Percentiles rank a stretch among this genome's conserved stretches.
Evolutionary conservation across 2,329 filamentous ascomycete genomes (phyloP).

Genomic region (Colletotrichum sp.): DNA sequence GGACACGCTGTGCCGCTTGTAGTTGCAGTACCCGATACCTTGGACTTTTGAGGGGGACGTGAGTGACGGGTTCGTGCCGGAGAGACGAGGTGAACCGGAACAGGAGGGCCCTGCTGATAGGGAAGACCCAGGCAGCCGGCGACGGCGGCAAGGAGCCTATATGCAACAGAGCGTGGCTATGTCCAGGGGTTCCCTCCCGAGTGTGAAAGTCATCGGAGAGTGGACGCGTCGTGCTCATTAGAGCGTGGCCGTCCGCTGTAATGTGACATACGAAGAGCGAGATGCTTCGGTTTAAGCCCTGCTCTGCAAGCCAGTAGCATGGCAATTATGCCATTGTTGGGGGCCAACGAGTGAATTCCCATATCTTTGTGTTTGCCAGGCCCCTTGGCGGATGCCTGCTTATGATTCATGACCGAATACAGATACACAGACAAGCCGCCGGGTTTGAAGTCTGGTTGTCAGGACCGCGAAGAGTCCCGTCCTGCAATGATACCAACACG

Average conservation of each 20-base stretch:
- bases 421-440: neutral
- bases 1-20: neutral
- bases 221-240: neutral
- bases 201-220: neutral
- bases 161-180: conserved; percentile 17
- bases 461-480: neutral
- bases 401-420: neutral
- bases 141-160: conserved; percentile 12
- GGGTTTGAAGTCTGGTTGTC: neutral
- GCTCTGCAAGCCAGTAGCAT: neutral
- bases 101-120: neutral
- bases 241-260: neutral
- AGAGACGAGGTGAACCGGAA: neutral
- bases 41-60: neutral
- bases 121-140: conserved; percentile 12
- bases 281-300: neutral
- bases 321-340: neutral
- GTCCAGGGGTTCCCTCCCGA: conserved; percentile 14
- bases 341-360: neutral
- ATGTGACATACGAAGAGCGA: neutral
- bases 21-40: neutral
- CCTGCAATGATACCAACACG: neutral
- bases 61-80: neutral
- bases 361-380: neutral
- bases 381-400: neutral